Conservation (phyloP, 2,329 filamentous ascomycete genomes). For the Aureobasidium zeae region DNA sequence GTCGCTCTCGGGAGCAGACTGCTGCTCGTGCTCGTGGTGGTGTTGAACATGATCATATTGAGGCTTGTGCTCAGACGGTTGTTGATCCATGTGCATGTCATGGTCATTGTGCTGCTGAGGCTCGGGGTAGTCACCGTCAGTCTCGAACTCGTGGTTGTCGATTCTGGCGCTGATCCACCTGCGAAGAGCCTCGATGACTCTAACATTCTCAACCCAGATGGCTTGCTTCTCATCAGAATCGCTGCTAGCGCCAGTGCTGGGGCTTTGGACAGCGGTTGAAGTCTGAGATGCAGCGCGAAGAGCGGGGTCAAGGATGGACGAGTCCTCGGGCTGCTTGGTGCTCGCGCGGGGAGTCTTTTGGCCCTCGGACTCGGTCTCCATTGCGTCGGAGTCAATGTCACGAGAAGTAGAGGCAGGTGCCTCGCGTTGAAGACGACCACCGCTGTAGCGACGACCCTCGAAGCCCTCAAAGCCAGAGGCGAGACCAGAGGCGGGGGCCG, state of each 20-base stretch:
- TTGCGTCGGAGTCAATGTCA: constrained; percentile 31
- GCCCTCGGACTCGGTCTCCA: constrained; percentile 35
- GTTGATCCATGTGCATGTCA: constrained; percentile 16
- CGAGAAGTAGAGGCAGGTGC: constrained; percentile 37
- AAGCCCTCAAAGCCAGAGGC: constrained; percentile 54
- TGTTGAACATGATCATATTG: constrained; percentile 12
- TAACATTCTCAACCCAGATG: constrained; percentile 54
- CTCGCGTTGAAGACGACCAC: constrained; percentile 49
- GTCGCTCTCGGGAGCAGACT: neutral
- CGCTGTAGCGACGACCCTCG: constrained; percentile 52
- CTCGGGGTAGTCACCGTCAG: constrained; percentile 24
- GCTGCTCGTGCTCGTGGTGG: constrained; percentile 4
- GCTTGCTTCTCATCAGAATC: constrained; percentile 41
- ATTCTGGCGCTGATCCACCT: constrained; percentile 48
- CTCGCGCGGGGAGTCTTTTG: constrained; percentile 28
- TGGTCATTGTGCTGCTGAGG: constrained; percentile 14
- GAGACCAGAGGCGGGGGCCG: constrained; percentile 59
- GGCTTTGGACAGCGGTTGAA: constrained; percentile 19
- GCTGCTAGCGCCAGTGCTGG: constrained; percentile 21
- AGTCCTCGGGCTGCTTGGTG: constrained; percentile 25
- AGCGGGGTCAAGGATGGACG: constrained; percentile 29
- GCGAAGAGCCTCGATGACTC: constrained; percentile 52
- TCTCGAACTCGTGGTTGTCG: constrained; percentile 42
- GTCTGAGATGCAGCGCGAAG: constrained; percentile 25
- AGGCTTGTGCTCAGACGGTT: constrained; percentile 12